Base-by-base conservation (phyloP, 768 basidiomycete species). In the Suillus bovinus region DNA sequence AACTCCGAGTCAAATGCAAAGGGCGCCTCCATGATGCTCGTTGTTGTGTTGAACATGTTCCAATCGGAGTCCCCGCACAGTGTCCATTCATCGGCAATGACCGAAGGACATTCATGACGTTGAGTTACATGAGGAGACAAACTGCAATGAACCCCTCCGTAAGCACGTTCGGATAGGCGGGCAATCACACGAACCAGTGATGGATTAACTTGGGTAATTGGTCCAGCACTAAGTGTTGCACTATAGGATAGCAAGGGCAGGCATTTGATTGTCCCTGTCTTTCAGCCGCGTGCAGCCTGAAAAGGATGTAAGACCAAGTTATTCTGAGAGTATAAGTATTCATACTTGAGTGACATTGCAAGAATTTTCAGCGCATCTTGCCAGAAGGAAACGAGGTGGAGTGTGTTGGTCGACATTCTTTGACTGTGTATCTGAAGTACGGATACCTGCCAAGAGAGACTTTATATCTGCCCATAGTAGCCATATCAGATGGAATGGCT, bases 41-140 rank as follows among this genome's bases (percentile, higher is more conserved):
- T 24, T 39, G 55, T 20, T 11, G 3, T 39, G 17, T 29, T 13
- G 38, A 56, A 38, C 24, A 5, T 20, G 24, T 20, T 7, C 22
- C 38, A 3, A 38, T 5, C 1, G 1, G 24, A 39, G 39, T 27
- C 2, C 1, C 17, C 24, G 9, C 0, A 1, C 17, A 1, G 5
- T 20, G 7, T 6, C 9, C 17, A 39, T 39, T 13, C 17, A 39
- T 17, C 1, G 17, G 38, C 0, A 20, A 29, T 20, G 38, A 11
- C 17, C 6, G 24, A 39, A 11, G 5, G 24, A 22, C 10, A 5
- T 29, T 9, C 22, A 17, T 38, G 54, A 24, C 34, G 24, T 17
- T 24, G 34, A 24, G 29, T 29, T 9, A 20, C 49, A 29, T 2
- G n/a, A 33, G 22, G 34, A 55, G 16, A 20, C 6, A 0, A 4